A percentile compares a stretch with the other conserved stretches of the same genome.
phyloP scores from a whole-genome alignment of 305 asterid species.

The Plantago coronopus region DNA sequence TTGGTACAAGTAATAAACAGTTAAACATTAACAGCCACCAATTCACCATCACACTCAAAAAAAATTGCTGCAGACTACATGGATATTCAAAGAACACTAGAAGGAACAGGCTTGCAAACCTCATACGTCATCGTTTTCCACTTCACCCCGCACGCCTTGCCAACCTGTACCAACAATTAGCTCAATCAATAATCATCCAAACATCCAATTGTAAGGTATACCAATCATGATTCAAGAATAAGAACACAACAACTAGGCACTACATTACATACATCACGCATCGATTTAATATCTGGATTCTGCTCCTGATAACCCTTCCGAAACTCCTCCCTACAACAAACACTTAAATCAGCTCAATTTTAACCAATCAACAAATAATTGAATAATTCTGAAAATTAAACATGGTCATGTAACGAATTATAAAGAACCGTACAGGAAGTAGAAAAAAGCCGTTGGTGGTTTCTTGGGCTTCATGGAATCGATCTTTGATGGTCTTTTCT shows the following conservation, averaged over 20 bases:
- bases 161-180: slow-evolving; percentile 46
- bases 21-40: too few relatives aligned
- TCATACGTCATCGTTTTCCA: slow-evolving; percentile 92
- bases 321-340: slow-evolving; percentile 78
- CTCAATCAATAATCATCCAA: slow-evolving; percentile 6
- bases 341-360: not conserved
- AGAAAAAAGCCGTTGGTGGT: slow-evolving; percentile 98
- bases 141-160: slow-evolving; percentile 93
- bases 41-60: too few relatives aligned
- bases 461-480: slow-evolving; percentile 82
- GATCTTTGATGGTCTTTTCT: slow-evolving; percentile 41
- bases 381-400: not conserved
- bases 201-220: slow-evolving; percentile 2
- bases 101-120: slow-evolving; percentile 34
- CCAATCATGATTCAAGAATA: slow-evolving; percentile 13
- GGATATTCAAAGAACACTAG: not conserved
- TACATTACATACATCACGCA: slow-evolving; percentile 66
- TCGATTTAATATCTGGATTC: slow-evolving; percentile 82
- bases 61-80: not conserved
- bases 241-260: slow-evolving; percentile 13
- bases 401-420: not conserved
- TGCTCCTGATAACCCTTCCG: slow-evolving; percentile 83
- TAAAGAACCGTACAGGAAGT: slow-evolving; percentile 50
- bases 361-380: not conserved
- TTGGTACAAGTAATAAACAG: too few relatives aligned